These are phyloP conservation scores for Ambrosia trifida DNA, from an alignment of 129 eudicot genomes.

Conservation along the genomic window DNA sequence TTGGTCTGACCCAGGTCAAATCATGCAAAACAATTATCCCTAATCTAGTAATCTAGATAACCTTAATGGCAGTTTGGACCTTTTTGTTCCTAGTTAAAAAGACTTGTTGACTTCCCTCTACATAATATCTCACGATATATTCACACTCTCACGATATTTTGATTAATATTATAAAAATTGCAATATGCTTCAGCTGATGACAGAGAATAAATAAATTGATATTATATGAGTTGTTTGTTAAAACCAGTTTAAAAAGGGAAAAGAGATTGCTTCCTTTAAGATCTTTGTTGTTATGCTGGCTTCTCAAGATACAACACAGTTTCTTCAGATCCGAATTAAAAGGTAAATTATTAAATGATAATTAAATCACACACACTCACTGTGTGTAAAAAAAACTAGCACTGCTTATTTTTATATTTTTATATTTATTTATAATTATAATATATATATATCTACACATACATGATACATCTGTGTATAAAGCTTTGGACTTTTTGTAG, in stretches of 20 bases:
- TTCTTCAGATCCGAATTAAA: conserved; percentile 96
- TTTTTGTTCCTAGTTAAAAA: conserved; percentile 39
- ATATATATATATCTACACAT: neutral
- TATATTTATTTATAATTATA: neutral
- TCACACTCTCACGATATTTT: conserved; percentile 33
- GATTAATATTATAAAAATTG: neutral
- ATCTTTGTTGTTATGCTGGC: conserved; percentile 76
- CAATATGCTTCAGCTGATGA: conserved; percentile 37
- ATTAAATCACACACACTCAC: conserved; percentile 25
- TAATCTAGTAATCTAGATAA: conserved; percentile 13
- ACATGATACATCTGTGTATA: conserved; percentile 34
- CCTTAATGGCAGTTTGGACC: conserved; percentile 39
- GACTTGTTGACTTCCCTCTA: conserved; percentile 31
- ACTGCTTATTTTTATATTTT: conserved; percentile 12
- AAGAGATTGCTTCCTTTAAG: conserved; percentile 61
- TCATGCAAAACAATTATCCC: conserved; percentile 25
- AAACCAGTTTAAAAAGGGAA: conserved; percentile 37
- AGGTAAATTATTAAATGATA: conserved; percentile 42
- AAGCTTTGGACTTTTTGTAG: conserved; percentile 62
- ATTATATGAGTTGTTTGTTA: conserved; percentile 30
- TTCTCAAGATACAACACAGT: conserved; percentile 65
- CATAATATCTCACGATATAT: conserved; percentile 30
- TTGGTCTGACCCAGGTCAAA: conserved; percentile 24
- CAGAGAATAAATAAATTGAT: conserved; percentile 59
- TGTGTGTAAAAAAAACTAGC: conserved; percentile 34